Evolutionary conservation across 2,329 filamentous ascomycete genomes (phyloP).

Genomic region (Zymoseptoria ardabiliae): DNA sequence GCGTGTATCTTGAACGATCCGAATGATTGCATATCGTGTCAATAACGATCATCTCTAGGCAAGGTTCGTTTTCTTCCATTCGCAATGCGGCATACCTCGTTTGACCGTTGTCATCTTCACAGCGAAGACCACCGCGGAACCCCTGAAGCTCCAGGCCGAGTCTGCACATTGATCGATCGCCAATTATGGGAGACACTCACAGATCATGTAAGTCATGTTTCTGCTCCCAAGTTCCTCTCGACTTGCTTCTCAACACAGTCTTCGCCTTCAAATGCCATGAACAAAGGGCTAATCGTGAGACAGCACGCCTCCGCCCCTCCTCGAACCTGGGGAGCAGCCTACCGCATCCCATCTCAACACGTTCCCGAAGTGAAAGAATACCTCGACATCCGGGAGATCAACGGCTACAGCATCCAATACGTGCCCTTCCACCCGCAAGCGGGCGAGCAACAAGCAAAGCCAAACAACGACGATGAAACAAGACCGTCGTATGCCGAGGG

Average conservation of each 20-base stretch:
- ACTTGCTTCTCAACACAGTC: not conserved
- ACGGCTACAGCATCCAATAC: slow-evolving; percentile 91
- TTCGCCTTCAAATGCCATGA: not conserved
- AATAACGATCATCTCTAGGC: slow-evolving; percentile 9
- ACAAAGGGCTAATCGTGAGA: not conserved
- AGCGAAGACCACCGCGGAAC: slow-evolving; percentile 95
- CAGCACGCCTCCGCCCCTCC: slow-evolving; percentile 54
- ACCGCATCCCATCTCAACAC: slow-evolving; percentile 66
- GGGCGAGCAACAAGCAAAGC: not conserved
- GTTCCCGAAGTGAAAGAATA: slow-evolving; percentile 80
- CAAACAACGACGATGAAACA: no score
- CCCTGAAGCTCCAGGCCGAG: slow-evolving; percentile 75
- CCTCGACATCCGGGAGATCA: slow-evolving; percentile 93
- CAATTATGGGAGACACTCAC: slow-evolving; percentile 71
- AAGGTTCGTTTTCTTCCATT: slow-evolving; percentile 17
- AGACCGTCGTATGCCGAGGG: no score
- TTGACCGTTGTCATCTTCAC: slow-evolving; percentile 1
- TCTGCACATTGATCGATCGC: slow-evolving; percentile 84
- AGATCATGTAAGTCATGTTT: slow-evolving; percentile 47
- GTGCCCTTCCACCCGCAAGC: slow-evolving; percentile 54
- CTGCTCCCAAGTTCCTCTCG: not conserved
- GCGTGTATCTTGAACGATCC: slow-evolving; percentile 30
- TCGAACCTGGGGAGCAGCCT: slow-evolving; percentile 80
- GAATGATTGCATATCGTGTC: not conserved
- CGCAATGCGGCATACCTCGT: no score